These are phyloP conservation scores for Pulveroboletus sp. DNA, from an alignment of 768 basidiomycete species.

Conservation along the genomic window DNA sequence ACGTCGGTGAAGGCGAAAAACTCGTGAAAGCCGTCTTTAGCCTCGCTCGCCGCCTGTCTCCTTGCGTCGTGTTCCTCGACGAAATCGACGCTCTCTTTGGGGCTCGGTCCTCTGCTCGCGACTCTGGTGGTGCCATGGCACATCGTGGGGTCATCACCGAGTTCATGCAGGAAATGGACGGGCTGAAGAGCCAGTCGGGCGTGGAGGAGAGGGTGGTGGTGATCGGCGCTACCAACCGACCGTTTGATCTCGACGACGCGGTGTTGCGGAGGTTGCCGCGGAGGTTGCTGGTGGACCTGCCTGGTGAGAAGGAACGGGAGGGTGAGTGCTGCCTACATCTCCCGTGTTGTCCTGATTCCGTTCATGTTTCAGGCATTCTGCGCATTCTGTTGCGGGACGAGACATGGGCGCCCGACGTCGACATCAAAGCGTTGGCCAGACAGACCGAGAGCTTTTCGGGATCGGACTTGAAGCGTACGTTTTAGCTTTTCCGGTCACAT, in stretches of 20 bases:
- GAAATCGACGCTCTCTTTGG: slow-evolving; percentile 93
- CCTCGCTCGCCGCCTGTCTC: slow-evolving; percentile 78
- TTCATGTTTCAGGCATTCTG: slow-evolving; percentile 62
- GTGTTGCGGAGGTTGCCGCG: slow-evolving; percentile 86
- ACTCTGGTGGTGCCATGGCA: slow-evolving; percentile 75
- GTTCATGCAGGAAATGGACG: slow-evolving; percentile 98
- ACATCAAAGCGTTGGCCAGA: slow-evolving; percentile 55
- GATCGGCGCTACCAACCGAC: slow-evolving; percentile 91
- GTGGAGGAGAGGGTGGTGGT: slow-evolving; percentile 81
- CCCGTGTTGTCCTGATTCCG: slow-evolving; percentile 2
- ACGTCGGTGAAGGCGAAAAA: slow-evolving; percentile 87
- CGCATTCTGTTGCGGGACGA: slow-evolving; percentile 87
- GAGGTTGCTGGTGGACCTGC: slow-evolving; percentile 82
- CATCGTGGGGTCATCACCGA: slow-evolving; percentile 88
- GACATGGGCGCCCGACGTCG: slow-evolving; percentile 57
- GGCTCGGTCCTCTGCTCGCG: slow-evolving; percentile 71
- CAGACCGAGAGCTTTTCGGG: slow-evolving; percentile 87
- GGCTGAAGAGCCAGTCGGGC: slow-evolving; percentile 54
- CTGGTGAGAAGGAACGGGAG: slow-evolving; percentile 79
- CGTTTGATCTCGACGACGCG: slow-evolving; percentile 89
- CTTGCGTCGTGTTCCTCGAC: slow-evolving; percentile 92
- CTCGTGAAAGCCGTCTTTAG: slow-evolving; percentile 86
- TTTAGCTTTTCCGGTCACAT: not conserved
- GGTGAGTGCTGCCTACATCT: slow-evolving; percentile 44
- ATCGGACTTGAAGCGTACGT: slow-evolving; percentile 89